phyloP scores from a whole-genome alignment of 352 stramenopile species.

The Globisporangium viniferum region DNA sequence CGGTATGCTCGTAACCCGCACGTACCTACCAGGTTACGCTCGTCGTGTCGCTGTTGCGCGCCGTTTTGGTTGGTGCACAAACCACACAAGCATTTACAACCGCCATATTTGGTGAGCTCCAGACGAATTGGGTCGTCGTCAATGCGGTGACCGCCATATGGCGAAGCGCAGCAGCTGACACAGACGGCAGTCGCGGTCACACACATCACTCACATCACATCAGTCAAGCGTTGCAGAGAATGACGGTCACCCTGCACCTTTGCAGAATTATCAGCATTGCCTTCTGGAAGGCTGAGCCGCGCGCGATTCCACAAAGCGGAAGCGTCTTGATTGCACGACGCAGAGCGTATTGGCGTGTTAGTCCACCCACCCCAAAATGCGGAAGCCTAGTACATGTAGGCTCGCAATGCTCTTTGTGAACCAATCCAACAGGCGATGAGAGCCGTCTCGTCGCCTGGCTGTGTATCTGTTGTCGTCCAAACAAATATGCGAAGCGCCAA shows the following conservation, averaged over 20 bases:
- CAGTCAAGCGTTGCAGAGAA: background rate
- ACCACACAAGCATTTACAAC: background rate
- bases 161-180: background rate
- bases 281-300: background rate
- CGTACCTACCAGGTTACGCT: background rate
- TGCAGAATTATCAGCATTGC: background rate
- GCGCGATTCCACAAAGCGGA: background rate
- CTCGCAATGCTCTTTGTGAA: too few relatives aligned
- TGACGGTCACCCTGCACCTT: background rate
- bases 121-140: background rate
- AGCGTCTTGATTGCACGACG: too few relatives aligned
- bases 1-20: background rate
- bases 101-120: too few relatives aligned
- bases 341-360: too few relatives aligned
- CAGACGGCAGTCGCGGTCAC: background rate
- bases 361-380: too few relatives aligned
- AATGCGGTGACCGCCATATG: background rate
- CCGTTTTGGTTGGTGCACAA: background rate
- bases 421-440: background rate
- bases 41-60: background rate
- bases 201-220: background rate
- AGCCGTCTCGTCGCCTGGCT: too few relatives aligned
- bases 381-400: too few relatives aligned
- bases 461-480: background rate
- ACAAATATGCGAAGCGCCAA: constrained; percentile 3